Conservation (phyloP, 768 basidiomycete species). For the Phylloporus rhodoxanthus region DNA sequence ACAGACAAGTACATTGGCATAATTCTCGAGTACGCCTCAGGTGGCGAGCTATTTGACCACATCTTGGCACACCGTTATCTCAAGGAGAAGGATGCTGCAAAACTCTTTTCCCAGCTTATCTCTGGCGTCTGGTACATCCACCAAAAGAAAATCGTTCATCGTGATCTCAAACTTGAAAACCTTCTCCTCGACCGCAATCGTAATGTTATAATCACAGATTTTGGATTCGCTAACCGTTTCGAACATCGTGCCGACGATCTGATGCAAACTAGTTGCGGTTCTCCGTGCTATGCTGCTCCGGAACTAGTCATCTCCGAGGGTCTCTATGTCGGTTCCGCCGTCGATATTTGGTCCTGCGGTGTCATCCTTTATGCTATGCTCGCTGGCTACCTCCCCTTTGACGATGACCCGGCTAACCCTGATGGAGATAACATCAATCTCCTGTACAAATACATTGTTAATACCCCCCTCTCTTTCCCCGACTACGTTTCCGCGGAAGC, state of each 20-base stretch:
- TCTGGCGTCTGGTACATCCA: slow-evolving; percentile 99
- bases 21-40: slow-evolving; percentile 96
- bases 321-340: slow-evolving; percentile 92
- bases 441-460: slow-evolving; percentile 97
- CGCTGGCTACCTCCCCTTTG: slow-evolving; percentile 96
- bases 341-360: slow-evolving; percentile 96
- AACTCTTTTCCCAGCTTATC: slow-evolving; percentile 95
- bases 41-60: slow-evolving; percentile 97
- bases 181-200: slow-evolving; percentile 93
- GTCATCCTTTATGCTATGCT: slow-evolving; percentile 97
- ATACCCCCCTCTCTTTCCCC: slow-evolving; percentile 94
- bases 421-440: slow-evolving; percentile 99
- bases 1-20: slow-evolving; percentile 99
- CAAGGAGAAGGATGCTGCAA: slow-evolving; percentile 88
- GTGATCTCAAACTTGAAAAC: slow-evolving; percentile 98
- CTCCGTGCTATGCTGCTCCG: slow-evolving; percentile 96
- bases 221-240: slow-evolving; percentile 97
- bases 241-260: slow-evolving; percentile 89
- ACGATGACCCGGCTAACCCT: slow-evolving; percentile 97
- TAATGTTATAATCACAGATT: slow-evolving; percentile 99
- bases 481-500: slow-evolving; percentile 86
- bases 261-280: slow-evolving; percentile 97
- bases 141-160: slow-evolving; percentile 98
- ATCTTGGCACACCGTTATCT: slow-evolving; percentile 97
- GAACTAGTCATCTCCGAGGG: slow-evolving; percentile 98